Conservation (phyloP, 768 basidiomycete genomes). For the Leccinum truebloodii region DNA sequence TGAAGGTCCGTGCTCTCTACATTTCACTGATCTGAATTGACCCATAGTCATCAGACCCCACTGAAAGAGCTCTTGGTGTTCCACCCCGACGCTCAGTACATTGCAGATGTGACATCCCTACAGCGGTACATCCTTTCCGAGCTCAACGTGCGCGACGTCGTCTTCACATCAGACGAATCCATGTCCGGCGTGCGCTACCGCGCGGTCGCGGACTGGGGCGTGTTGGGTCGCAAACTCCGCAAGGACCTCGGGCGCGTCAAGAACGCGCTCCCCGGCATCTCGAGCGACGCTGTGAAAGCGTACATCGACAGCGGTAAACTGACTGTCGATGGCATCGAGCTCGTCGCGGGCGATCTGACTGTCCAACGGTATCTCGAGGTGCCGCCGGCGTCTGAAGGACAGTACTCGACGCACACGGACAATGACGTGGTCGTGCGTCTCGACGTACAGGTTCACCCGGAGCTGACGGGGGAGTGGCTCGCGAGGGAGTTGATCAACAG, state of each 20-base stretch:
- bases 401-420: constrained; percentile 84
- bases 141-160: too few relatives aligned
- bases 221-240: constrained; percentile 89
- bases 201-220: constrained; percentile 93
- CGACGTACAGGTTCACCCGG: constrained; percentile 84
- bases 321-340: constrained; percentile 84
- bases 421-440: constrained; percentile 93
- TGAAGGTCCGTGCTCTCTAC: constrained; percentile 64
- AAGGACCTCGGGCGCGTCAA: constrained; percentile 90
- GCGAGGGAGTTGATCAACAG: constrained; percentile 90
- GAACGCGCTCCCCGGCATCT: constrained; percentile 76
- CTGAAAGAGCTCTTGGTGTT: too few relatives aligned
- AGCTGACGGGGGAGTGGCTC: constrained; percentile 85
- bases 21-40: constrained; percentile 1
- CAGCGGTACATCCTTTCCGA: too few relatives aligned
- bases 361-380: constrained; percentile 91
- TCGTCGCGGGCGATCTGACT: constrained; percentile 87
- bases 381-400: constrained; percentile 55
- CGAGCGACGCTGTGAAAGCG: constrained; percentile 79
- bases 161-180: constrained; percentile 87
- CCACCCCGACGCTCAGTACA: too few relatives aligned
- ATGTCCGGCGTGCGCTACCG: constrained; percentile 87
- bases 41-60: constrained; percentile 54
- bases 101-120: too few relatives aligned
- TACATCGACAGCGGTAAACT: constrained; percentile 78